Evolutionary conservation across 306 rosid species (phyloP), one percentile per base, ranked within the genome.

Genomic region (Quercus suber): DNA sequence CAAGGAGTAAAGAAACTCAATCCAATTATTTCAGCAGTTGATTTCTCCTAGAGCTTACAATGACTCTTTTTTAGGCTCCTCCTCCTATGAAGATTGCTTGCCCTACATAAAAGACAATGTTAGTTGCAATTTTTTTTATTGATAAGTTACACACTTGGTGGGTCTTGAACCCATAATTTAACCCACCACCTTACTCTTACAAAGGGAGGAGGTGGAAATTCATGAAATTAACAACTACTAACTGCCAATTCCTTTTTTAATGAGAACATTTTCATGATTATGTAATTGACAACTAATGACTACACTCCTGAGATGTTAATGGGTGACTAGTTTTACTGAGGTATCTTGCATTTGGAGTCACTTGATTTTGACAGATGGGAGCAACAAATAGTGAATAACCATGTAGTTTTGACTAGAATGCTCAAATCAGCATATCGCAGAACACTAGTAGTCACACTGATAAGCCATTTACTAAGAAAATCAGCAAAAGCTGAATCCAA

Each of bases 41-140:
- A 75, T 13, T 41, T 53, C 72, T 52, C 59, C 55, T 55, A 67
- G 10, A 30, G 35, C 18, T 75, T 75, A 27, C 57, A 61, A 30
- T 14, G 45, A 43, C 25, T 61, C 65, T 58, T 74, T 21, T 21
- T 23, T 9, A 58, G 41, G 49, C 79, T 19, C 57, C 79, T 61
- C 60, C 79, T 61, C 60, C 79, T 75, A 23, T 6, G 28, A 30
- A 61, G 6, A 27, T 61, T 75, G 71, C 79, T 75, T 75, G 79
- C 61, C 79, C 79, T 75, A 71, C 43, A 37, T 8, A 30, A 75
- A 13, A 21, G 30, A 37, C 25, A 23, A 75, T 18, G 45, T 23
- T 60, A 35, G 5, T 28, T 20, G 1, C 18, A 2, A 73, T 55
- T 33, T 14, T 55, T 49, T 49, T 49, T 12, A 49, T 10, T 49